Evolutionary conservation across 2,329 filamentous ascomycete genomes (phyloP).

Genomic region (Tolypocladium paradoxum): DNA sequence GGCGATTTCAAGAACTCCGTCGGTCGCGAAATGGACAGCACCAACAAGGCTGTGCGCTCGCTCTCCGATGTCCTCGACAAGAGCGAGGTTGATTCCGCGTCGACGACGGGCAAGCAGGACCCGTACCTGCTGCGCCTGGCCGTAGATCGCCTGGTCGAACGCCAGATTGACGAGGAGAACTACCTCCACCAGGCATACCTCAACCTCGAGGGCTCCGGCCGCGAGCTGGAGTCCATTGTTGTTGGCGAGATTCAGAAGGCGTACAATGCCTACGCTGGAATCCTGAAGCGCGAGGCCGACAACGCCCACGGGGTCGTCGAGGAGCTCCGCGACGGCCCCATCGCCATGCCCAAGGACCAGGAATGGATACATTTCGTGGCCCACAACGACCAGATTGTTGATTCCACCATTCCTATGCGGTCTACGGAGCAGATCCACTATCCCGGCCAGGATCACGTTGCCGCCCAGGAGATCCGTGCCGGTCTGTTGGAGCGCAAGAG

Average conservation of each 20-base stretch:
- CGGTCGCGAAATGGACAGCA: constrained; percentile 85
- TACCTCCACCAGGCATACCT: constrained; percentile 93
- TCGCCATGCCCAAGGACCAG: constrained; percentile 86
- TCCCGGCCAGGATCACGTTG: constrained; percentile 77
- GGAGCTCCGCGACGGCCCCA: constrained; percentile 70
- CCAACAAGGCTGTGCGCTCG: constrained; percentile 64
- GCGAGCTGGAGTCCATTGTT: constrained; percentile 91
- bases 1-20: constrained; percentile 96
- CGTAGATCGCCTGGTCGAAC: constrained; percentile 84
- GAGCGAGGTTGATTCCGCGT: constrained; percentile 64
- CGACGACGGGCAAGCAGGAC: constrained; percentile 74
- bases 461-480: constrained; percentile 72
- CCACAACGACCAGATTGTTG: constrained; percentile 74
- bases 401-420: constrained; percentile 70
- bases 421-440: constrained; percentile 77
- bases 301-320: constrained; percentile 69
- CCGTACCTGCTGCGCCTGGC: constrained; percentile 78
- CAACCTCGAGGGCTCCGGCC: constrained; percentile 86
- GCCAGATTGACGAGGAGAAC: constrained; percentile 92
- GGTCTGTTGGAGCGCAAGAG: constrained; percentile 94
- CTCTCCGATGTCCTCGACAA: constrained; percentile 75
- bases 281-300: constrained; percentile 84
- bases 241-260: constrained; percentile 97
- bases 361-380: constrained; percentile 83
- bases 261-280: constrained; percentile 86